Percentiles rank a stretch among this genome's conserved stretches.
These are phyloP conservation scores for Aspergillus ostianus DNA, from an alignment of 495 filamentous ascomycete genomes.

Conservation along the genomic window DNA sequence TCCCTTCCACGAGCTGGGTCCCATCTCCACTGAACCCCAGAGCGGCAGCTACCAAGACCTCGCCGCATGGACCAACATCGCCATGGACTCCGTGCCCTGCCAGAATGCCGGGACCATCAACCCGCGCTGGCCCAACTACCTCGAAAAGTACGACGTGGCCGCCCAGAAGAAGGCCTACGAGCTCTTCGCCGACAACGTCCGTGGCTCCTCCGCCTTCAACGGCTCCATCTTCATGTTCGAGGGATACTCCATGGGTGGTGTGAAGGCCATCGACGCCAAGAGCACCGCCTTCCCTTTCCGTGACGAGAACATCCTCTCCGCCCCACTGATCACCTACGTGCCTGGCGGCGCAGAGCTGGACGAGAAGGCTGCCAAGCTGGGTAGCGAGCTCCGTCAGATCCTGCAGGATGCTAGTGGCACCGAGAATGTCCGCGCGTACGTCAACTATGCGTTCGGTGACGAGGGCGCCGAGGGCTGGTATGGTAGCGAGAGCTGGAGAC, in stretches of 20 bases:
- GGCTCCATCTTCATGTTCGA: slow-evolving; percentile 55
- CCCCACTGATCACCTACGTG: slow-evolving; percentile 41
- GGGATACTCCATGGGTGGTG: slow-evolving; percentile 49
- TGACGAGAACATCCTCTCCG: slow-evolving; percentile 40
- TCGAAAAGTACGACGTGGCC: slow-evolving; percentile 41
- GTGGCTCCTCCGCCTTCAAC: slow-evolving; percentile 30
- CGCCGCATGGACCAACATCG: slow-evolving; percentile 40
- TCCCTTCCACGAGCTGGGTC: slow-evolving; percentile 45
- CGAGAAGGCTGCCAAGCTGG: slow-evolving; percentile 30
- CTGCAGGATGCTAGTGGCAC: slow-evolving; percentile 37
- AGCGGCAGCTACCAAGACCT: slow-evolving; percentile 47
- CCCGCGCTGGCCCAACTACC: slow-evolving; percentile 51
- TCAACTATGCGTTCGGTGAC: slow-evolving; percentile 60
- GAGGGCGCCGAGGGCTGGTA: slow-evolving; percentile 48
- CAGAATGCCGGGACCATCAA: slow-evolving; percentile 45
- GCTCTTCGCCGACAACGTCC: slow-evolving; percentile 31
- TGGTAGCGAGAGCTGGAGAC: slow-evolving; percentile 51
- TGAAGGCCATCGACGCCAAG: slow-evolving; percentile 33
- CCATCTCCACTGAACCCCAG: slow-evolving; percentile 30
- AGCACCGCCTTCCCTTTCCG: slow-evolving; percentile 48
- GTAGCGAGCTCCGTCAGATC: slow-evolving; percentile 42
- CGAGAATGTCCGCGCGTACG: slow-evolving; percentile 45
- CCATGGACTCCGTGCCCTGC: slow-evolving; percentile 36
- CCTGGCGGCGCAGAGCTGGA: slow-evolving; percentile 29
- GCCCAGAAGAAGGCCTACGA: slow-evolving; percentile 43